phyloP scores from a whole-genome alignment of 768 basidiomycete species.

The Gelatoporia subvermispora region DNA sequence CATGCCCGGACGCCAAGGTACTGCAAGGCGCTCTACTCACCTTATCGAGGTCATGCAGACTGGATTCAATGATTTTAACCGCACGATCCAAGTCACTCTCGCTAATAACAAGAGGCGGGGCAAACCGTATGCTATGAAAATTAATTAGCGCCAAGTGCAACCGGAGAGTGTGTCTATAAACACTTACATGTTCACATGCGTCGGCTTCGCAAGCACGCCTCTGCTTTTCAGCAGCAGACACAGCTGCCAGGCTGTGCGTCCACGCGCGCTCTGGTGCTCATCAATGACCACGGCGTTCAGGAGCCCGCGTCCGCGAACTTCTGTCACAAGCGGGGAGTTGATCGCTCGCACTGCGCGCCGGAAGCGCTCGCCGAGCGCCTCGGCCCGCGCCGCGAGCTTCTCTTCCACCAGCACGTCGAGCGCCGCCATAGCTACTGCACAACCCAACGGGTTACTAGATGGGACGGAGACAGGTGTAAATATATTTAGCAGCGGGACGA shows the following conservation, averaged over 20 bases:
- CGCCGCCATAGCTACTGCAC: conserved; percentile 93
- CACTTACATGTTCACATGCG: conserved; percentile 87
- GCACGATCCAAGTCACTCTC: conserved; percentile 78
- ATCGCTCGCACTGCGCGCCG: conserved; percentile 55
- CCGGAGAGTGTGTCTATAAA: not conserved
- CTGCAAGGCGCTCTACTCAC: conserved; percentile 35
- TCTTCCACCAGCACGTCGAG: conserved; percentile 89
- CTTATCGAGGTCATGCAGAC: conserved; percentile 75
- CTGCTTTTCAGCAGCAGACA: conserved; percentile 89
- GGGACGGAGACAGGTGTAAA: not conserved
- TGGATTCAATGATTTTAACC: conserved; percentile 70
- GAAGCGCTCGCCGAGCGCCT: conserved; percentile 76
- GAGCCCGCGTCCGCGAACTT: conserved; percentile 82
- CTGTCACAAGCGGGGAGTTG: conserved; percentile 65
- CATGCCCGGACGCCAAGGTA: not conserved
- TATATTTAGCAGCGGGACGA: not conserved
- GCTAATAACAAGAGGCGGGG: conserved; percentile 92
- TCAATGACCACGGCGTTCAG: conserved; percentile 94
- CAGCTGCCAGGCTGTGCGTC: conserved; percentile 91
- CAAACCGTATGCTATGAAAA: conserved; percentile 78
- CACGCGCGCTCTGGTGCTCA: conserved; percentile 69
- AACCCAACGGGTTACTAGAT: conserved; percentile 84
- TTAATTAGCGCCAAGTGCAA: not conserved
- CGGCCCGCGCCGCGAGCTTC: conserved; percentile 75
- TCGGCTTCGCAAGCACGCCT: conserved; percentile 93